Evolutionary conservation across 2,329 filamentous ascomycete species (phyloP).

Genomic region (Apiospora pterosperma): DNA sequence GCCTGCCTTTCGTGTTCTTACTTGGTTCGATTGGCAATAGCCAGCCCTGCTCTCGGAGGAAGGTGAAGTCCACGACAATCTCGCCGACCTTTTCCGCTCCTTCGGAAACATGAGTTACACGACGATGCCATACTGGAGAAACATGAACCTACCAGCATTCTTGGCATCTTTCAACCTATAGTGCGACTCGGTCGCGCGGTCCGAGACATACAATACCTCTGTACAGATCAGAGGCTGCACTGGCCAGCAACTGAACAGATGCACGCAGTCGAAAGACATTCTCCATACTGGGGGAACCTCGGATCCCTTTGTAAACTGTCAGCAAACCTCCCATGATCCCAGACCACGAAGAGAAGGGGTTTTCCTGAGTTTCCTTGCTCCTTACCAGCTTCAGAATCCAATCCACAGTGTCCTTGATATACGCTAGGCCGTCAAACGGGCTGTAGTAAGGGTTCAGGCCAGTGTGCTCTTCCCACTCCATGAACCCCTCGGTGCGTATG

Average conservation of each 20-base stretch:
- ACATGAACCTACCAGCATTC: constrained; percentile 8
- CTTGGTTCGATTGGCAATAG: constrained; percentile 13
- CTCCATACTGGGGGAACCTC: constrained; percentile 11
- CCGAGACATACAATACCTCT: constrained; percentile 13
- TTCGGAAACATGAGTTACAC: constrained; percentile 10
- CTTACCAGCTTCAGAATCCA: neutral
- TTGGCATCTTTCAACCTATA: constrained; percentile 14
- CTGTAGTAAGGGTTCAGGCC: constrained; percentile 6
- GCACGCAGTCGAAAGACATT: constrained; percentile 3
- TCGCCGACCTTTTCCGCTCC: constrained; percentile 18
- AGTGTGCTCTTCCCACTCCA: constrained; percentile 9
- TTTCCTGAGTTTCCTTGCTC: neutral
- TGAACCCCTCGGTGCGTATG: constrained; percentile 15
- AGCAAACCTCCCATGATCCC: constrained; percentile 20
- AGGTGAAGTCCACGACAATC: constrained; percentile 24
- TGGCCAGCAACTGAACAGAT: neutral
- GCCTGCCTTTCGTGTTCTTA: neutral
- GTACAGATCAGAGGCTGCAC: constrained; percentile 10
- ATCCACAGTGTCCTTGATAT: constrained; percentile 13
- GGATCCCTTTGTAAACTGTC: constrained; percentile 12
- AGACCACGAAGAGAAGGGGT: too few relatives aligned
- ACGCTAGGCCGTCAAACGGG: constrained; percentile 14
- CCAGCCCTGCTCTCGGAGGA: constrained; percentile 16
- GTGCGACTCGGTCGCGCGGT: constrained; percentile 14
- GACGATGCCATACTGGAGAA: neutral